Conservation (phyloP, 495 filamentous ascomycete species). For the Aspergillus coremiiformis region DNA sequence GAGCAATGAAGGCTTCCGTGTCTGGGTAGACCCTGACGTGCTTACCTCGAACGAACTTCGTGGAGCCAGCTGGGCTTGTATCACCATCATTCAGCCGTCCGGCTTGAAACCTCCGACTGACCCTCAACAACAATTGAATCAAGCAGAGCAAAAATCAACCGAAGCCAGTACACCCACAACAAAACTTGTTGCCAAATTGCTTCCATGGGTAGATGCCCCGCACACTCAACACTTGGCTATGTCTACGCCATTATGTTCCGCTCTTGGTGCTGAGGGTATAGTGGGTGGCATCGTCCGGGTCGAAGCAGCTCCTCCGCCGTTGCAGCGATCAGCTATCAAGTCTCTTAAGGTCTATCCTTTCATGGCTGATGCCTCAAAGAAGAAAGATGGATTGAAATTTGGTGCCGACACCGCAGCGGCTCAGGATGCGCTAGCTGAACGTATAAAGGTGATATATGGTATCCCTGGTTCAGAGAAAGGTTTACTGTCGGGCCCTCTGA, state of each 20-base stretch:
- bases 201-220: constrained; percentile 79
- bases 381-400: constrained; percentile 67
- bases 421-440: constrained; percentile 55
- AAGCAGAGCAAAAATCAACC: constrained; percentile 45
- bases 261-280: constrained; percentile 60
- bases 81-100: constrained; percentile 73
- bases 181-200: constrained; percentile 68
- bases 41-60: constrained; percentile 60
- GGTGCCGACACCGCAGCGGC: constrained; percentile 78
- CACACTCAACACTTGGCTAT: constrained; percentile 69
- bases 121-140: constrained; percentile 60
- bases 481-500: constrained; percentile 78
- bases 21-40: constrained; percentile 79
- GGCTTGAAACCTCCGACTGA: constrained; percentile 69
- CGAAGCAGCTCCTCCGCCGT: constrained; percentile 60
- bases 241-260: constrained; percentile 64
- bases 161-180: constrained; percentile 55
- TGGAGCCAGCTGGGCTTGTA: constrained; percentile 62
- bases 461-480: constrained; percentile 37
- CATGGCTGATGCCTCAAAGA: constrained; percentile 41
- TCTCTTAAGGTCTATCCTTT: constrained; percentile 75
- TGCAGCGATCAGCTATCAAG: constrained; percentile 46
- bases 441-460: constrained; percentile 41
- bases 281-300: constrained; percentile 85
- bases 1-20: constrained; percentile 55